These are phyloP conservation scores for Eucalyptus pumila DNA, from an alignment of 345 rosid genomes.

Conservation along the genomic window DNA sequence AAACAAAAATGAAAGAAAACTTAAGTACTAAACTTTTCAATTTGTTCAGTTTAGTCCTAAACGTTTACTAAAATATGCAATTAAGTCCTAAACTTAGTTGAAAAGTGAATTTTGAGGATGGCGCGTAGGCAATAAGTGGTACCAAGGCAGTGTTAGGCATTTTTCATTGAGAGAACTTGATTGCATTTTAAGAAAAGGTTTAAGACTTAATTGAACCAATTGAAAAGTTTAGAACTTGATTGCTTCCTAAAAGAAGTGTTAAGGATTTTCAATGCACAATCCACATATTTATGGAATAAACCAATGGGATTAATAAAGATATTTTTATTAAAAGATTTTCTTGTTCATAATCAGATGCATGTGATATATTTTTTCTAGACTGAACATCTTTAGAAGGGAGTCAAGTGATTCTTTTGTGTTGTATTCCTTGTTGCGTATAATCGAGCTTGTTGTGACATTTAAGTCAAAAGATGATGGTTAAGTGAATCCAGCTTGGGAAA, in stretches of 20 bases:
- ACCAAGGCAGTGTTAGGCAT: neutral
- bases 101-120: neutral
- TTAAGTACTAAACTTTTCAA: neutral
- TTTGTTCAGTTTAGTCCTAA: neutral
- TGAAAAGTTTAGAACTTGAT: neutral
- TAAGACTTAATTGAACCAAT: neutral
- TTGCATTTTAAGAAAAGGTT: neutral
- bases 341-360: neutral
- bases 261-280: neutral
- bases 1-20: neutral
- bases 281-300: neutral
- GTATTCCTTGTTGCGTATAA: neutral
- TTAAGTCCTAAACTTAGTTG: neutral
- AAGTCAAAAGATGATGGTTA: neutral
- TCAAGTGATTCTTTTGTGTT: neutral
- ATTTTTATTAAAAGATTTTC: neutral
- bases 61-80: neutral
- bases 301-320: neutral
- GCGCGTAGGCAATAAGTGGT: neutral
- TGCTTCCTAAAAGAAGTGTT: neutral
- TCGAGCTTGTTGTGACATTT: neutral
- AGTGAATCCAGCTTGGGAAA: neutral
- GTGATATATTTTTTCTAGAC: neutral
- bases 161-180: neutral
- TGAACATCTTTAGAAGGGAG: neutral